Evolutionary conservation across 2,329 filamentous ascomycete genomes (phyloP).

Genomic region (Cryoendolithus antarcticus): DNA sequence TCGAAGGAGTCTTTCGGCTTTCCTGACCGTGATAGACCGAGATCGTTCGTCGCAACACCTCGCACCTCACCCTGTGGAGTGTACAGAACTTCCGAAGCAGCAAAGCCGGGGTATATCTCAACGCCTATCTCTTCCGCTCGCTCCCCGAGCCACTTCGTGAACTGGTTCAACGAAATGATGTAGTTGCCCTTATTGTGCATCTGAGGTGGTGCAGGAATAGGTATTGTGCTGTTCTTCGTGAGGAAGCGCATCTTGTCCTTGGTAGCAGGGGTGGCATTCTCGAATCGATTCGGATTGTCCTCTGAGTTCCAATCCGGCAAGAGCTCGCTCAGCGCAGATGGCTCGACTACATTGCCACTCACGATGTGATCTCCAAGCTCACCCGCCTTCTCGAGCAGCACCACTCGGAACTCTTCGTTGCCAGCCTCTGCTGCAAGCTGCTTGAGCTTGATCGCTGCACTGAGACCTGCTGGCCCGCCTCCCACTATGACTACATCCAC

Average conservation of each 20-base stretch:
- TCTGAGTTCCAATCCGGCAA: constrained; percentile 88
- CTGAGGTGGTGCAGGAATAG: constrained; percentile 80
- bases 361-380: constrained; percentile 92
- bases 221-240: constrained; percentile 65
- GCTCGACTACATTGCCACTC: constrained; percentile 90
- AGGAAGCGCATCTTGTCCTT: constrained; percentile 87
- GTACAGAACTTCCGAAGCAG: constrained; percentile 86
- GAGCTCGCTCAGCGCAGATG: constrained; percentile 75
- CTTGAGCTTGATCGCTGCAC: constrained; percentile 87
- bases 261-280: constrained; percentile 72
- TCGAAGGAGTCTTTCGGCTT: constrained; percentile 84
- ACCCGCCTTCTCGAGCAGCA: constrained; percentile 88
- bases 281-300: constrained; percentile 77
- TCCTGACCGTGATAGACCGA: constrained; percentile 71
- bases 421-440: constrained; percentile 89
- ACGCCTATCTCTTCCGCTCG: constrained; percentile 93
- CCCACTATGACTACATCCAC: constrained; percentile 97
- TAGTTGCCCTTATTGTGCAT: constrained; percentile 99
- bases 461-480: constrained; percentile 85
- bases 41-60: constrained; percentile 91
- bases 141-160: constrained; percentile 91
- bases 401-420: constrained; percentile 88
- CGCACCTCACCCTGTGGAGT: constrained; percentile 73
- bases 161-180: constrained; percentile 89
- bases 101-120: constrained; percentile 92